phyloP scores from a whole-genome alignment of 148 eudicot species.

The Camellia japonica region DNA sequence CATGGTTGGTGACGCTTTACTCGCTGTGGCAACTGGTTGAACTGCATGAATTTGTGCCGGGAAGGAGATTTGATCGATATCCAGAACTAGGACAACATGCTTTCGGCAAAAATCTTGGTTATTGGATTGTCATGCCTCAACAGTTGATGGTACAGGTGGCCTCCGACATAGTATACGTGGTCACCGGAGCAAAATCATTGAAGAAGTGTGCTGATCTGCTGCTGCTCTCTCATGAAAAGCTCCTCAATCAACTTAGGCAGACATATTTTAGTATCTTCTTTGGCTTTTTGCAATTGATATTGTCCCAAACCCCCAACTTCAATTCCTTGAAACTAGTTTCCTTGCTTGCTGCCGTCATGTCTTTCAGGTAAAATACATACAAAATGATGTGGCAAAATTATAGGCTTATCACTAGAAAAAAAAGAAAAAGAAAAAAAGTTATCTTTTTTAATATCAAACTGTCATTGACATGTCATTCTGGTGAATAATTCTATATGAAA shows the following conservation, averaged over 20 bases:
- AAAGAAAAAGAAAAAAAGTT: too few relatives aligned
- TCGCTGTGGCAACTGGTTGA: constrained; percentile 40
- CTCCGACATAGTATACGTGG: constrained; percentile 38
- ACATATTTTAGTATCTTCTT: constrained; percentile 24
- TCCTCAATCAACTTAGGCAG: constrained; percentile 9
- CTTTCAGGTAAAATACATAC: constrained; percentile 19
- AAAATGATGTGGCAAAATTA: background rate
- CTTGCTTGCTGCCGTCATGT: constrained; percentile 34
- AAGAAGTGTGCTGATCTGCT: constrained; percentile 23
- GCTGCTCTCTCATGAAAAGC: background rate
- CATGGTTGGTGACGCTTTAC: constrained; percentile 36
- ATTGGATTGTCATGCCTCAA: constrained; percentile 44
- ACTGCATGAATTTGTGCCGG: constrained; percentile 37
- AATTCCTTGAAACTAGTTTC: constrained; percentile 34
- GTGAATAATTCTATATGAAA: too few relatives aligned
- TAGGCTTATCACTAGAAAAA: background rate
- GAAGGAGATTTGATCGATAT: constrained; percentile 39
- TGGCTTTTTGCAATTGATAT: constrained; percentile 13
- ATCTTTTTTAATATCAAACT: too few relatives aligned
- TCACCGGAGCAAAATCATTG: constrained; percentile 41
- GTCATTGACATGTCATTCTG: too few relatives aligned
- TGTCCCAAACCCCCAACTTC: constrained; percentile 36
- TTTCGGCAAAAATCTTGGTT: constrained; percentile 32
- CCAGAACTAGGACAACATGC: constrained; percentile 40
- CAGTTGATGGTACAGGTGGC: constrained; percentile 37